Conservation (phyloP, 768 basidiomycete species). For the Pholiota microspora region DNA sequence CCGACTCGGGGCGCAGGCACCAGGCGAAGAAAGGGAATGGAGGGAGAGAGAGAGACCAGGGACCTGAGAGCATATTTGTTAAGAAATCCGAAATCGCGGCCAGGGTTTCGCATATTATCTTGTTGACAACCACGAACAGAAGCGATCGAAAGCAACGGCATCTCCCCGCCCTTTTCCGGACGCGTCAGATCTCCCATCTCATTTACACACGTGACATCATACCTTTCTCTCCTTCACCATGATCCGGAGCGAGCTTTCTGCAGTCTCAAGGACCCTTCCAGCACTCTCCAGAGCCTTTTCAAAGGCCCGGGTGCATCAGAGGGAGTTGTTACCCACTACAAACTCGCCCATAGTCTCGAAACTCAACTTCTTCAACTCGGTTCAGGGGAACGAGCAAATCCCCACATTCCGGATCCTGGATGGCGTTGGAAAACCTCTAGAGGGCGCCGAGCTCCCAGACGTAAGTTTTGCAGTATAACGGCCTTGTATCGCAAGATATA, state of each 20-base stretch:
- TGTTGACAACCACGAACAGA: constrained; percentile 13
- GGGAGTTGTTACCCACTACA: constrained; percentile 36
- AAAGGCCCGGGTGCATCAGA: constrained; percentile 10
- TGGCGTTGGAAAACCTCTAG: constrained; percentile 68
- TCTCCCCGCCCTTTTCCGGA: constrained; percentile 9
- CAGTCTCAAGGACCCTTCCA: constrained; percentile 15
- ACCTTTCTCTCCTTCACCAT: constrained; percentile 26
- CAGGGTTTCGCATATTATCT: not conserved
- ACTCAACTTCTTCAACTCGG: constrained; percentile 79
- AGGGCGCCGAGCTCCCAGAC: constrained; percentile 75
- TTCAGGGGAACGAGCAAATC: constrained; percentile 62
- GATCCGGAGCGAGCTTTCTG: constrained; percentile 29
- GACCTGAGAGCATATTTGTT: not conserved
- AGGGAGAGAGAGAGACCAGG: constrained; percentile 17
- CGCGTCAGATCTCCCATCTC: constrained; percentile 9
- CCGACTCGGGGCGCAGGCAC: constrained; percentile 25
- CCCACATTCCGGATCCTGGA: constrained; percentile 88
- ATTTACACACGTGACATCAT: constrained; percentile 24
- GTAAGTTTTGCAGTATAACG: constrained; percentile 35
- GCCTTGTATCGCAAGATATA: not conserved
- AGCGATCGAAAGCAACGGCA: constrained; percentile 4
- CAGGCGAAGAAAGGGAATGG: constrained; percentile 26
- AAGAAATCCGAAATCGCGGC: no score
- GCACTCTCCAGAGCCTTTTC: constrained; percentile 22
- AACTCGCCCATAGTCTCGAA: constrained; percentile 65